Evolutionary conservation across 2,329 filamentous ascomycete species (phyloP).

Genomic region (Colletotrichum kahawae): DNA sequence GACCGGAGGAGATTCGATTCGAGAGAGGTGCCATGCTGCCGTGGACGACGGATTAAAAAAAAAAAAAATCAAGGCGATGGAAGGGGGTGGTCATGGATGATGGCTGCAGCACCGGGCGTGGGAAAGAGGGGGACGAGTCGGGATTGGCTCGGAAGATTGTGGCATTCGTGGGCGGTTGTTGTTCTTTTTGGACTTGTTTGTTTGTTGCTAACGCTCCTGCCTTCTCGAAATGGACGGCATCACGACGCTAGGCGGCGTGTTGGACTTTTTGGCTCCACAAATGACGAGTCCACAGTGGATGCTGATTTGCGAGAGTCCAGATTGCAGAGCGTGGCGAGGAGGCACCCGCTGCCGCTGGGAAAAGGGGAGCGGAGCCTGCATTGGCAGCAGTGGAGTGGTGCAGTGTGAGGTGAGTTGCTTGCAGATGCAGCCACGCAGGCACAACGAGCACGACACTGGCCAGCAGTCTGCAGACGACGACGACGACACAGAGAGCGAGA

Average conservation of each 20-base stretch:
- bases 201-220: slow-evolving; percentile 5
- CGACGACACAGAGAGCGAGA: neutral
- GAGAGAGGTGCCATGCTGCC: neutral
- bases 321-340: neutral
- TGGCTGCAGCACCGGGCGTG: neutral
- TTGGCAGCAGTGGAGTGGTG: neutral
- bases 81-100: neutral
- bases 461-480: neutral
- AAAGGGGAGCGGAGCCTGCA: slow-evolving; percentile 9
- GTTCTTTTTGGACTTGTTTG: neutral
- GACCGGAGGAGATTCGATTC: neutral
- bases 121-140: neutral
- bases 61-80: neutral
- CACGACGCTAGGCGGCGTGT: slow-evolving; percentile 10
- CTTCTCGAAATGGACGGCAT: slow-evolving; percentile 18
- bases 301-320: slow-evolving; percentile 18
- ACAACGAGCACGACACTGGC: neutral
- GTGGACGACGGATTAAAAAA: neutral
- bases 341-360: neutral
- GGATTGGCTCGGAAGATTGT: neutral
- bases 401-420: neutral
- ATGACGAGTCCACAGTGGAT: neutral
- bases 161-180: neutral
- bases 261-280: neutral
- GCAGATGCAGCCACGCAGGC: neutral